Evolutionary conservation across 2,329 filamentous ascomycete genomes (phyloP).

Genomic region (Exserohilum turcica): DNA sequence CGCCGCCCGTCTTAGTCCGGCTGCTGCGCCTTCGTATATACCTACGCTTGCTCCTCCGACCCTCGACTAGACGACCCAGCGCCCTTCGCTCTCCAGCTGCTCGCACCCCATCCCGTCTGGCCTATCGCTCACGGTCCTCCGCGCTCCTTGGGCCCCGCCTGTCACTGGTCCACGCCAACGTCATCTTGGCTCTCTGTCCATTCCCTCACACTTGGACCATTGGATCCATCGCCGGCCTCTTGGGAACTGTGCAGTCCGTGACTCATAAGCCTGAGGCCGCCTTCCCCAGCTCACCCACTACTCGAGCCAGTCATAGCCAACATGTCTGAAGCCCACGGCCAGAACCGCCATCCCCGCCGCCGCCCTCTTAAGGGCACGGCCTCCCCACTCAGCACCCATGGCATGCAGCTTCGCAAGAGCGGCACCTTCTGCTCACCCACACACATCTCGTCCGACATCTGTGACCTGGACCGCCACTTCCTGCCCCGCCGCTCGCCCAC

Average conservation of each 20-base stretch:
- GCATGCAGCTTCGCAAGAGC: constrained; percentile 55
- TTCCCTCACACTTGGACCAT: constrained; percentile 31
- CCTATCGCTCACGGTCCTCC: constrained; percentile 13
- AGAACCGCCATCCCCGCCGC: constrained; percentile 54
- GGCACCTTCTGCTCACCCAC: constrained; percentile 56
- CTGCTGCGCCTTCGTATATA: constrained; percentile 46
- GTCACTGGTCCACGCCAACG: constrained; percentile 31
- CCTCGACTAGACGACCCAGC: constrained; percentile 29
- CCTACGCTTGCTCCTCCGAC: constrained; percentile 27
- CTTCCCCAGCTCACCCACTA: constrained; percentile 31
- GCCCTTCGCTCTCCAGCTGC: constrained; percentile 34
- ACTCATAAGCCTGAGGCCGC: constrained; percentile 45
- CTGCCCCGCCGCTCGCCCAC: constrained; percentile 57
- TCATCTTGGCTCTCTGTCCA: constrained; percentile 31
- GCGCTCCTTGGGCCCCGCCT: constrained; percentile 14
- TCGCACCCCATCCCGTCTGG: constrained; percentile 8
- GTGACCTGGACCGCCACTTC: constrained; percentile 46
- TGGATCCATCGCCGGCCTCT: constrained; percentile 23
- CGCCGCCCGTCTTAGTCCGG: constrained; percentile 36
- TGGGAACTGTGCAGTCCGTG: constrained; percentile 35
- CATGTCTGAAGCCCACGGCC: constrained; percentile 47
- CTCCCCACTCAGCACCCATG: constrained; percentile 45
- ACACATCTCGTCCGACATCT: constrained; percentile 45
- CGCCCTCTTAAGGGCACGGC: constrained; percentile 49
- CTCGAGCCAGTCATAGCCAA: constrained; percentile 42